phyloP scores from a whole-genome alignment of 257 asterid species.

The Gentiana dahurica region DNA sequence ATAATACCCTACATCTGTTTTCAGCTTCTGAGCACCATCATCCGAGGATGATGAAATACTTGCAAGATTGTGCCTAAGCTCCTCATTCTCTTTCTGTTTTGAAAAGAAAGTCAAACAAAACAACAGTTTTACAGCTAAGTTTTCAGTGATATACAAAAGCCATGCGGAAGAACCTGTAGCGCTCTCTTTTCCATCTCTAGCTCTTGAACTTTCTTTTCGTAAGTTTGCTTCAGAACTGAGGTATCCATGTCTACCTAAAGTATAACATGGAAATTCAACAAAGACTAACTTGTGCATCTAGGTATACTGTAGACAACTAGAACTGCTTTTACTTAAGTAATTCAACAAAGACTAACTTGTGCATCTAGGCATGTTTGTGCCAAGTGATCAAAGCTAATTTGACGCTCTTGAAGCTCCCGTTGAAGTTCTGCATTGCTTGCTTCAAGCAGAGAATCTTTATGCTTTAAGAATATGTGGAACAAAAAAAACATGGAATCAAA shows the following conservation, averaged over 20 bases:
- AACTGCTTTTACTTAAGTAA: no score
- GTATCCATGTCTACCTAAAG: conserved; percentile 36
- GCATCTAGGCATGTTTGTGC: conserved; percentile 71
- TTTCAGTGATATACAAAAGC: conserved; percentile 2
- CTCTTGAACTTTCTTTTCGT: conserved; percentile 88
- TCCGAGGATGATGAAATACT: conserved; percentile 66
- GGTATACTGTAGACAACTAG: no score
- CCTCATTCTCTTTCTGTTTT: conserved; percentile 83
- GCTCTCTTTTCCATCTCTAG: conserved; percentile 66
- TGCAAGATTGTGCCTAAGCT: conserved; percentile 55
- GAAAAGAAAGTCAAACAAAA: conserved; percentile 14
- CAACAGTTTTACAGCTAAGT: not conserved
- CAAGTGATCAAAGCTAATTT: conserved; percentile 45
- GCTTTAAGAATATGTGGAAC: conserved; percentile 69
- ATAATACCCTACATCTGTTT: conserved; percentile 71
- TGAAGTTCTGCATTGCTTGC: conserved; percentile 68
- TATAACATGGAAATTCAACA: not conserved
- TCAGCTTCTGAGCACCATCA: conserved; percentile 88
- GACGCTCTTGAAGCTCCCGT: conserved; percentile 59
- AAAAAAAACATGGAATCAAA: conserved; percentile 9
- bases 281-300: no score
- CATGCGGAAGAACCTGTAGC: conserved; percentile 44
- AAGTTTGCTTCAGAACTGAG: conserved; percentile 79
- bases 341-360: conserved; percentile 77
- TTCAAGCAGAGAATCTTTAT: conserved; percentile 81